A percentile compares a stretch with the other conserved stretches of the same genome.
Evolutionary conservation across 2,329 filamentous ascomycete genomes (phyloP).

Genomic region (Ilyonectria sp.): DNA sequence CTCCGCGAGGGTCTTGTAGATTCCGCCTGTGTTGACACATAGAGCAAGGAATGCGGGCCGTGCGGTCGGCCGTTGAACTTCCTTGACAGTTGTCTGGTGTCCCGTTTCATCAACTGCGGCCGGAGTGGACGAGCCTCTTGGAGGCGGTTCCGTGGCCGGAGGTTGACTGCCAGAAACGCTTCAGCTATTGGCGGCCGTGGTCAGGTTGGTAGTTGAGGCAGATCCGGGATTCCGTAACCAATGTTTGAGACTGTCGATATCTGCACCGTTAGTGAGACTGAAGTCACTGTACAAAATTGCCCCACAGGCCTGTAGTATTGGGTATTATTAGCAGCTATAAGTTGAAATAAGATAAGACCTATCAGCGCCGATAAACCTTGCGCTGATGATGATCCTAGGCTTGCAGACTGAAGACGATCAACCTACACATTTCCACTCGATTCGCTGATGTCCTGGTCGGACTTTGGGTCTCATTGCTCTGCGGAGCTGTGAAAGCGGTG

Average conservation of each 20-base stretch:
- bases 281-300: not conserved
- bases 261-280: not conserved
- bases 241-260: not conserved
- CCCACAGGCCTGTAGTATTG: not conserved
- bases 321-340: not conserved
- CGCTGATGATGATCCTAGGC: not conserved
- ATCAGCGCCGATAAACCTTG: not conserved
- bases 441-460: not conserved
- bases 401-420: not conserved
- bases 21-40: not conserved
- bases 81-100: too few species aligned
- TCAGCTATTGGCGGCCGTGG: too few species aligned
- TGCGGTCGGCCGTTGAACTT: too few species aligned
- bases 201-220: not conserved
- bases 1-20: not conserved
- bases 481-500: too few species aligned
- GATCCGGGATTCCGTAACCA: not conserved
- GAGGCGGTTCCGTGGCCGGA: not conserved
- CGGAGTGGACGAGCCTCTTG: not conserved
- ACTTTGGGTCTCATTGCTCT: too few species aligned
- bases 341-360: not conserved
- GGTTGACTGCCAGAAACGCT: too few species aligned
- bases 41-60: not conserved
- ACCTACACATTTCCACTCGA: slow-evolving; percentile 1
- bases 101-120: too few species aligned